Evolutionary conservation across 2,329 filamentous ascomycete species (phyloP).

Genomic region (Thelonectria rubi): DNA sequence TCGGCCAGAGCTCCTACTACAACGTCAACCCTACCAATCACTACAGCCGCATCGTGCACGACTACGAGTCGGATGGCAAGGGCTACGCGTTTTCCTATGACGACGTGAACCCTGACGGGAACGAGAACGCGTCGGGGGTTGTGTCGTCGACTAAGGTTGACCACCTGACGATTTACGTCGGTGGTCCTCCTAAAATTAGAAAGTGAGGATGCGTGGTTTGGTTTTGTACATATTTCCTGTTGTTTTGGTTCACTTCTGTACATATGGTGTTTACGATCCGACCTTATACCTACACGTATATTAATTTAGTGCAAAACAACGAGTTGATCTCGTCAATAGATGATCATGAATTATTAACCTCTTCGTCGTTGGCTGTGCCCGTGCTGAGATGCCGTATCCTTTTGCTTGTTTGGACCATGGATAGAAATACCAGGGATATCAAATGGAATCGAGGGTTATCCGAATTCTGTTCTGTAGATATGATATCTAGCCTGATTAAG

Average conservation of each 20-base stretch:
- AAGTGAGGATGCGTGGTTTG: neutral
- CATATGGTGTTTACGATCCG: neutral
- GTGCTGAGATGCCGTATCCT: no score
- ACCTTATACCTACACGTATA: neutral
- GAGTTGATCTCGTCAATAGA: no score
- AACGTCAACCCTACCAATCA: constrained; percentile 57
- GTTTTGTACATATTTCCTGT: constrained; percentile 3
- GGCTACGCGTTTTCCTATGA: constrained; percentile 76
- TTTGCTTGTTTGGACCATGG: no score
- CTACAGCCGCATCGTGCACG: constrained; percentile 69
- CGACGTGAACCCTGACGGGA: constrained; percentile 68
- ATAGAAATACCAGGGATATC: no score
- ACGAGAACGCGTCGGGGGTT: constrained; percentile 58
- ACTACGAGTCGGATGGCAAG: constrained; percentile 64
- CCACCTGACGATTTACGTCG: constrained; percentile 43
- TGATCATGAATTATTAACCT: no score
- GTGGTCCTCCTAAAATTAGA: constrained; percentile 28
- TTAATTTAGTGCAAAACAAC: no score
- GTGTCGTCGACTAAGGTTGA: constrained; percentile 40
- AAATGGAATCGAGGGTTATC: no score
- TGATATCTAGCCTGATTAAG: no score
- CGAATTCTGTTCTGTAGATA: no score
- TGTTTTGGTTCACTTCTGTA: neutral
- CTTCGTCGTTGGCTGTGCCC: no score
- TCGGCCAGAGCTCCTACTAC: constrained; percentile 55